Percentiles rank a stretch among this genome's conserved stretches.
These are phyloP conservation scores for Hypericum perforatum DNA, from an alignment of 345 rosid species.

Conservation along the genomic window DNA sequence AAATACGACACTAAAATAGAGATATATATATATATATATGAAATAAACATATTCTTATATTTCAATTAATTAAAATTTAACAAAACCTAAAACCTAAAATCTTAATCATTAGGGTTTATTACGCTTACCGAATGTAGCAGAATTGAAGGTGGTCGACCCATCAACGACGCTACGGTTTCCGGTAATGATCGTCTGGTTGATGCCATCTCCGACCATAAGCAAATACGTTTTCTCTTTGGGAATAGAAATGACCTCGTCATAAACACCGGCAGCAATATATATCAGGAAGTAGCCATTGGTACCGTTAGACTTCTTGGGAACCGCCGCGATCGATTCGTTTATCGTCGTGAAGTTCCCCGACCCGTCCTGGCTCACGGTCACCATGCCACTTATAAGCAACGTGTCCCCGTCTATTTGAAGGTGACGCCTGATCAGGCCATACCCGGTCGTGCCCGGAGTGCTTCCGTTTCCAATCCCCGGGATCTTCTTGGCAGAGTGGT, in stretches of 20 bases:
- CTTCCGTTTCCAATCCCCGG: conserved; percentile 42
- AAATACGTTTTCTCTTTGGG: conserved; percentile 56
- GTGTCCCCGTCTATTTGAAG: conserved; percentile 21
- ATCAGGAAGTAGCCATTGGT: conserved; percentile 63
- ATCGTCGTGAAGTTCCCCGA: conserved; percentile 67
- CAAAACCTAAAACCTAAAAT: too few species aligned
- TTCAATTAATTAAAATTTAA: too few species aligned
- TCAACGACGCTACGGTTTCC: conserved; percentile 75
- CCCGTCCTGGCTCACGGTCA: conserved; percentile 61
- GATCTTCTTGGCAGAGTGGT: conserved; percentile 40
- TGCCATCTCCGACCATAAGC: conserved; percentile 91
- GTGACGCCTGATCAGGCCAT: conserved; percentile 45
- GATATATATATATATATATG: too few species aligned
- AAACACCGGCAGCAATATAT: conserved; percentile 54
- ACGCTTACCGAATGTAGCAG: conserved; percentile 78
- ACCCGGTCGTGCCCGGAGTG: conserved; percentile 40
- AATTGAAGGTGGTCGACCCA: conserved; percentile 83
- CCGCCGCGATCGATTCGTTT: conserved; percentile 51
- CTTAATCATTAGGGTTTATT: too few species aligned
- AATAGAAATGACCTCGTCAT: conserved; percentile 62
- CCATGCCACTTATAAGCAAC: conserved; percentile 44
- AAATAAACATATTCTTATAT: too few species aligned
- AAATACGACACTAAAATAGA: too few species aligned
- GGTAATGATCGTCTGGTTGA: conserved; percentile 64
- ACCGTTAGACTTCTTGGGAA: conserved; percentile 58